Conservation (phyloP, 345 rosid species). For the Salix caprea region DNA sequence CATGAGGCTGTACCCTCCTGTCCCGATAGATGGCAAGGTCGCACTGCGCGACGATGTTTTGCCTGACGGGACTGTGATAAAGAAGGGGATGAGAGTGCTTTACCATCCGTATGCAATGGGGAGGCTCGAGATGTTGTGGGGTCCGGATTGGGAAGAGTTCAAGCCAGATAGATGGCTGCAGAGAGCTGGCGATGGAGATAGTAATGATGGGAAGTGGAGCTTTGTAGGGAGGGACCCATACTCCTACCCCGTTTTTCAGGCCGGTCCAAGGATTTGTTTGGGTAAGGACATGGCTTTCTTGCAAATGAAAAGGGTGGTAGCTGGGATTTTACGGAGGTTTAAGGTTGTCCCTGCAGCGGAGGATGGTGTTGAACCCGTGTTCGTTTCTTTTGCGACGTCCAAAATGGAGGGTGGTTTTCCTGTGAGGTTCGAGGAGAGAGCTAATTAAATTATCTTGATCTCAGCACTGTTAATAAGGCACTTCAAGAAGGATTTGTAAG, state of each 20-base stretch:
- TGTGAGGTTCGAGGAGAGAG: conserved; percentile 39
- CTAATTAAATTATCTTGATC: background rate
- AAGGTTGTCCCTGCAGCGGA: conserved; percentile 43
- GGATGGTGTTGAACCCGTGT: conserved; percentile 41
- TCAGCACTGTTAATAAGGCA: background rate
- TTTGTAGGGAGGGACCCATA: conserved; percentile 27
- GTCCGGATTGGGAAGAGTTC: conserved; percentile 23
- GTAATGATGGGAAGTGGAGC: conserved; percentile 19
- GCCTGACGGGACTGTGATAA: conserved; percentile 50
- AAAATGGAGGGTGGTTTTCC: conserved; percentile 65
- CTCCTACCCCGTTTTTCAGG: conserved; percentile 29
- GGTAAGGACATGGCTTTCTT: conserved; percentile 34
- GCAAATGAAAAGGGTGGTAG: conserved; percentile 31
- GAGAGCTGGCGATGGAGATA: conserved; percentile 24
- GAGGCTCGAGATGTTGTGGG: conserved; percentile 23
- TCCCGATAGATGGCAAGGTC: conserved; percentile 35
- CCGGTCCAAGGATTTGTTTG: conserved; percentile 26
- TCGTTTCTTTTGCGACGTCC: conserved; percentile 36
- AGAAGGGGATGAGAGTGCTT: conserved; percentile 33
- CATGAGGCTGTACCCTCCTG: conserved; percentile 65
- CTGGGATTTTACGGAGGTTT: conserved; percentile 38
- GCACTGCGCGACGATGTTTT: conserved; percentile 30
- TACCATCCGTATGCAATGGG: conserved; percentile 45
- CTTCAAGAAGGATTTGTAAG: too few species aligned
- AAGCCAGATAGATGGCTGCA: conserved; percentile 28